Percentiles rank a stretch among this genome's conserved stretches.
These are phyloP conservation scores for Eudorina sp. DNA, from an alignment of 139 green algal genomes.

Conservation along the genomic window DNA sequence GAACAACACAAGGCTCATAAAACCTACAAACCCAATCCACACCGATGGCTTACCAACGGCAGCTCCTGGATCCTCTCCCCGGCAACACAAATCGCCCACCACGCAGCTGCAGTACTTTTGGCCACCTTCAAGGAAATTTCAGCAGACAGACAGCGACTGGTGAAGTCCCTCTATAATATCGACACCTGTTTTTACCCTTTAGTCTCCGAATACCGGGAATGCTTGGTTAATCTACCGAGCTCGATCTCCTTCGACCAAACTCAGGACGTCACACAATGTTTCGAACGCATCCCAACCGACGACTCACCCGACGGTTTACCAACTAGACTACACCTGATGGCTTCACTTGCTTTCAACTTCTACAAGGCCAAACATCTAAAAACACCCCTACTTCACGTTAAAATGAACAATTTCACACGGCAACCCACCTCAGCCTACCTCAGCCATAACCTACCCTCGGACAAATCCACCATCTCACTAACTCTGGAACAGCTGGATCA, in stretches of 20 bases:
- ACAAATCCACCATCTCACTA: background rate
- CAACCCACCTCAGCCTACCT: background rate
- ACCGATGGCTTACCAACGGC: too few species aligned
- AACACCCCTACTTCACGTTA: background rate
- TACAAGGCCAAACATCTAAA: background rate
- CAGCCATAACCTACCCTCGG: background rate
- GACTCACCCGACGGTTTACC: background rate
- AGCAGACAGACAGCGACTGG: background rate
- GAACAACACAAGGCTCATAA: too few species aligned
- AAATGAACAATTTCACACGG: background rate
- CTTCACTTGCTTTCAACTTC: background rate
- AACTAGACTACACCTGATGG: background rate
- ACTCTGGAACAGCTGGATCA: background rate
- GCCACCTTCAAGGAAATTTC: background rate
- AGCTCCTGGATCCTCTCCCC: background rate
- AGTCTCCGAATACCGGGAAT: background rate
- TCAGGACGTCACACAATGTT: constrained; percentile 13
- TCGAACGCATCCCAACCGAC: constrained; percentile 2
- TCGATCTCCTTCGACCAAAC: background rate
- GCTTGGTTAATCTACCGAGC: background rate
- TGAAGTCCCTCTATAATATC: background rate
- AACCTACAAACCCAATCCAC: too few species aligned
- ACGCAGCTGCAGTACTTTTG: background rate
- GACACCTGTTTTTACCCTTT: background rate
- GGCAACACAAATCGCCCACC: background rate